These are phyloP conservation scores for Neurospora crassa DNA, from an alignment of 2,329 filamentous ascomycete genomes.

Conservation along the genomic window DNA sequence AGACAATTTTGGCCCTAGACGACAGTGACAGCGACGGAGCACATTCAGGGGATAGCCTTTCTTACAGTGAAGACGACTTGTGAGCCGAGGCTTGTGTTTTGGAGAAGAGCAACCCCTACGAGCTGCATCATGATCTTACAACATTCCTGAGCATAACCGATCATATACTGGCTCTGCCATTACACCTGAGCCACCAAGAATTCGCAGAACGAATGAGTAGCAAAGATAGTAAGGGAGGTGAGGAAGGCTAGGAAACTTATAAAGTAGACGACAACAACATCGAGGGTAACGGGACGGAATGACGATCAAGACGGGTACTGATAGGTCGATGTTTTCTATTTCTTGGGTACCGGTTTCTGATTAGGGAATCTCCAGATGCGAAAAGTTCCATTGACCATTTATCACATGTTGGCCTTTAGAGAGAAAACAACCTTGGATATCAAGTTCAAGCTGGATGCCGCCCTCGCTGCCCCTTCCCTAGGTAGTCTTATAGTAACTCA, in stretches of 20 bases:
- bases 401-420: not conserved
- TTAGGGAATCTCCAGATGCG: not conserved
- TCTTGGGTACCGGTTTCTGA: not conserved
- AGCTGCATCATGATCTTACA: not conserved
- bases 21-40: not conserved
- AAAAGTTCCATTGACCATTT: not conserved
- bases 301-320: not conserved
- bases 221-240: not conserved
- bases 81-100: not conserved
- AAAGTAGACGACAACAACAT: too few species aligned
- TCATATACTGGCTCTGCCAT: constrained; percentile 1
- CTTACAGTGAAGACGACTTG: not conserved
- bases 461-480: too few species aligned
- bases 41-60: not conserved
- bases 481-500: not conserved
- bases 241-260: too few species aligned
- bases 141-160: not conserved
- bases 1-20: not conserved
- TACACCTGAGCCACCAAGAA: not conserved
- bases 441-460: not conserved
- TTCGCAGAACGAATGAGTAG: not conserved
- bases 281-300: not conserved
- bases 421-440: not conserved
- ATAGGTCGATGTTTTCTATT: not conserved
- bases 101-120: not conserved